These are phyloP conservation scores for Royoungia palumana DNA, from an alignment of 768 basidiomycete species.

Conservation along the genomic window DNA sequence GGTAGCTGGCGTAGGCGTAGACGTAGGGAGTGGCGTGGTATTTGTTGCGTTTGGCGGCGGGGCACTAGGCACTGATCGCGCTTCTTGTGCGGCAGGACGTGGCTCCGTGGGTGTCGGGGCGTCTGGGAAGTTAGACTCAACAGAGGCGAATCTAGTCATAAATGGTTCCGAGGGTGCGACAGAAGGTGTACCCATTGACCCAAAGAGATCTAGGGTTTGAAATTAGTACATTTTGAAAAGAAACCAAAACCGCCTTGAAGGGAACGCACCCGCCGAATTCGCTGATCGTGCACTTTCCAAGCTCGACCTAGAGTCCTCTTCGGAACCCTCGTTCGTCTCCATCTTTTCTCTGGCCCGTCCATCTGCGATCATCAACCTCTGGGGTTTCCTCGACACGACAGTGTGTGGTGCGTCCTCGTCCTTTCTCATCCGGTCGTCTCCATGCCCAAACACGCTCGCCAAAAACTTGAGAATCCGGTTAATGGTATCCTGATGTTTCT, in stretches of 20 bases:
- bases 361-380: conserved; percentile 69
- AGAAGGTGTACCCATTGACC: conserved; percentile 46
- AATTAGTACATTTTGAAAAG: conserved; percentile 3
- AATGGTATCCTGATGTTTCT: conserved; percentile 95
- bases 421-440: conserved; percentile 37
- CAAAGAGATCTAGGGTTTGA: conserved; percentile 35
- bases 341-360: conserved; percentile 36
- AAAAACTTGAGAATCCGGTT: conserved; percentile 93
- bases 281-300: conserved; percentile 26
- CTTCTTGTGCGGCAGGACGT: conserved; percentile 12
- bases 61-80: conserved; percentile 11
- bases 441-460: conserved; percentile 82
- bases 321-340: conserved; percentile 36
- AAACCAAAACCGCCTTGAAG: not conserved
- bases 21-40: not conserved
- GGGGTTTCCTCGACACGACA: conserved; percentile 47
- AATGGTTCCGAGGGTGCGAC: conserved; percentile 35
- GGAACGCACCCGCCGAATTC: conserved; percentile 10
- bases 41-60: conserved; percentile 14
- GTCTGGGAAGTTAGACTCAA: conserved; percentile 23
- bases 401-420: conserved; percentile 36
- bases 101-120: conserved; percentile 17
- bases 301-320: conserved; percentile 37
- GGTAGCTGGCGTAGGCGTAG: conserved; percentile 9
- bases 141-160: conserved; percentile 23